Base-by-base conservation (phyloP, 306 rosid genomes). In the Castanea sativa region DNA sequence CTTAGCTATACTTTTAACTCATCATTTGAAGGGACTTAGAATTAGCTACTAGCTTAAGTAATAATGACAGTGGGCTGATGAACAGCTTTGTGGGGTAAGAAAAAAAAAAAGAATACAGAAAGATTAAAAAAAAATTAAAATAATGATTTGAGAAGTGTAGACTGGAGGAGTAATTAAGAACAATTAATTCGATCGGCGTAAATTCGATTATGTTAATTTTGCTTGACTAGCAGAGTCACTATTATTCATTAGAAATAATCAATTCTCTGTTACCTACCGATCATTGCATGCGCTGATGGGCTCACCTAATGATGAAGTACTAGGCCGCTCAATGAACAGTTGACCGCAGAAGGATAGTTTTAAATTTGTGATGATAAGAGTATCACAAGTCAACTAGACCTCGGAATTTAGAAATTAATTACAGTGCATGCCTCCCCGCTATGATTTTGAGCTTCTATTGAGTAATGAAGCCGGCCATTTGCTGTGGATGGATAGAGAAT, bases 371-470 rank as follows among this genome's bases (percentile, higher is more conserved):
- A 45, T 8, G 4, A 65, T 7, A 16, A 32, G 33, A 65, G 71
- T 4, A 18, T 5, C 60, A 19, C 9, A 25, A 38, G 83, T 55
- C 79, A 74, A 56, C 35, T 65, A 51, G 16, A 23, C 71, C 51
- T n/a, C 56, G 41, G 21, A 30, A 67, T 21, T 61, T 59, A 74
- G 41, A 65, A 32, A 61, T 15, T 16, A 7, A 33, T 14, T 27
- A 64, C 33, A 35, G 59, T 65, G 55, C 27, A 35, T 64, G 83
- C 71, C 71, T 64, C 71, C 78, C 16, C 55, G 75, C 55, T 21
- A 25, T 11, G 10, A 41, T 15, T 65, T 57, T 56, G 75, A 78
- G 79, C 14, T 43, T 35, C 53, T 19, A 25, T 25, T 25, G 35
- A 35, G 43, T 35, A 8, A 35, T 1, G 43, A 21, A 73, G 83